Percentiles rank a stretch among this genome's conserved stretches.
Conservation (phyloP, 495 filamentous ascomycete species). For the Stereocaulon alpinum region DNA sequence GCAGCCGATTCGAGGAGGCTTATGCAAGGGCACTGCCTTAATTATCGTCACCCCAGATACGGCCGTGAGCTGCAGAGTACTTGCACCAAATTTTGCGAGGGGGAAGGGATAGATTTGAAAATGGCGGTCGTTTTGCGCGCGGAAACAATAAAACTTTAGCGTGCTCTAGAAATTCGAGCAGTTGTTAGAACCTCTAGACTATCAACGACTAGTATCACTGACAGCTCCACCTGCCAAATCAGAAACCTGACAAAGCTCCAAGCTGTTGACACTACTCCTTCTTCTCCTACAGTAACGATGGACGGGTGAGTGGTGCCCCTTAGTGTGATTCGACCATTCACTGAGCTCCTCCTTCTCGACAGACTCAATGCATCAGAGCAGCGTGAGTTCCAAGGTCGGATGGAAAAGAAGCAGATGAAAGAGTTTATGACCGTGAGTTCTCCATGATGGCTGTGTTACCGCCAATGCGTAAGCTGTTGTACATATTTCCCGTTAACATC, state of each 20-base stretch:
- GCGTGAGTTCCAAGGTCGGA: conserved; percentile 79
- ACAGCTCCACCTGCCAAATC: not conserved
- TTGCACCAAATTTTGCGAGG: not conserved
- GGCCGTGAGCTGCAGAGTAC: not conserved
- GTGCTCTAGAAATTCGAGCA: not conserved
- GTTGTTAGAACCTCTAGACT: not conserved
- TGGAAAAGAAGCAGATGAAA: conserved; percentile 96
- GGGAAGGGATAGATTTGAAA: conserved; percentile 1
- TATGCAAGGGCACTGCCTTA: not conserved
- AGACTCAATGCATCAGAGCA: conserved; percentile 71
- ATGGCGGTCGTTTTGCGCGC: conserved; percentile 2
- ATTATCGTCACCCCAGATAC: not conserved
- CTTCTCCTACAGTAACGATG: not conserved
- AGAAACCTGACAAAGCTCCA: not conserved
- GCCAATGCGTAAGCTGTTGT: not conserved
- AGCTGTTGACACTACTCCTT: too few species aligned
- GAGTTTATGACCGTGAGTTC: conserved; percentile 88
- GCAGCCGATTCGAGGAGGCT: not conserved
- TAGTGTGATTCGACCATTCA: not conserved
- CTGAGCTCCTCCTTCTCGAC: not conserved
- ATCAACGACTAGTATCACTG: not conserved
- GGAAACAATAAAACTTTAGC: conserved; percentile 6
- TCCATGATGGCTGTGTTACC: not conserved
- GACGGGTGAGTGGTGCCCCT: conserved; percentile 11
- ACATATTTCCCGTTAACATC: too few species aligned